Evolutionary conservation across 2,329 filamentous ascomycete genomes (phyloP).

Genomic region (Colletotrichum gloeosporioides): DNA sequence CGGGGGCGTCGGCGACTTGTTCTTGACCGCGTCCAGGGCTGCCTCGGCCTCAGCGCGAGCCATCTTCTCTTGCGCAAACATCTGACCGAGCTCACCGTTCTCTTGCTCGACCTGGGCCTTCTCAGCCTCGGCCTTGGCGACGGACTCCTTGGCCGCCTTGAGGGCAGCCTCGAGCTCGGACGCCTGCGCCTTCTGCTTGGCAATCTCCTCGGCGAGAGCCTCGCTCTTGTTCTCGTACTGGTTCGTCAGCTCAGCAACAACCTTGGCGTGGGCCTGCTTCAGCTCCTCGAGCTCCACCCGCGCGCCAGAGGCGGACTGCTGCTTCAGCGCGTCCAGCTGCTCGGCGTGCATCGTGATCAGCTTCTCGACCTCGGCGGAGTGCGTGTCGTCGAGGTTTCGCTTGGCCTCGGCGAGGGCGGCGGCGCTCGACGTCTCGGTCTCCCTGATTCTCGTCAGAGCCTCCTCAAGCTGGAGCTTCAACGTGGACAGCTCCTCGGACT

Average conservation of each 20-base stretch:
- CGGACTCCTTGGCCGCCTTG: slow-evolving; percentile 33
- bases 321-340: slow-evolving; percentile 44
- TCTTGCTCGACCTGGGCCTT: slow-evolving; percentile 53
- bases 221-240: slow-evolving; percentile 40
- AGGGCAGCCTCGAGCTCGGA: slow-evolving; percentile 39
- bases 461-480: slow-evolving; percentile 38
- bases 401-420: slow-evolving; percentile 51
- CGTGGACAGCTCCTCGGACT: slow-evolving; percentile 40
- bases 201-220: slow-evolving; percentile 30
- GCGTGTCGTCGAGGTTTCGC: slow-evolving; percentile 49
- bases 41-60: slow-evolving; percentile 64
- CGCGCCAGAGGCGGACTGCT: slow-evolving; percentile 38
- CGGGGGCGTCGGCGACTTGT: slow-evolving; percentile 53
- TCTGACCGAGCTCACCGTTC: slow-evolving; percentile 53
- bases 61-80: slow-evolving; percentile 65
- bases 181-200: slow-evolving; percentile 34
- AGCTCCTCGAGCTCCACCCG: slow-evolving; percentile 51
- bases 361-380: slow-evolving; percentile 54
- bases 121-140: slow-evolving; percentile 35
- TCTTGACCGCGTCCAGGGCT: slow-evolving; percentile 64
- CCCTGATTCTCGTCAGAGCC: slow-evolving; percentile 34
- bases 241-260: slow-evolving; percentile 44
- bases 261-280: slow-evolving; percentile 39
- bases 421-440: slow-evolving; percentile 44
- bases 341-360: slow-evolving; percentile 48